Conservation (phyloP, 176 grass and related monocot genomes). For the Hsuehochloa calcarea region DNA sequence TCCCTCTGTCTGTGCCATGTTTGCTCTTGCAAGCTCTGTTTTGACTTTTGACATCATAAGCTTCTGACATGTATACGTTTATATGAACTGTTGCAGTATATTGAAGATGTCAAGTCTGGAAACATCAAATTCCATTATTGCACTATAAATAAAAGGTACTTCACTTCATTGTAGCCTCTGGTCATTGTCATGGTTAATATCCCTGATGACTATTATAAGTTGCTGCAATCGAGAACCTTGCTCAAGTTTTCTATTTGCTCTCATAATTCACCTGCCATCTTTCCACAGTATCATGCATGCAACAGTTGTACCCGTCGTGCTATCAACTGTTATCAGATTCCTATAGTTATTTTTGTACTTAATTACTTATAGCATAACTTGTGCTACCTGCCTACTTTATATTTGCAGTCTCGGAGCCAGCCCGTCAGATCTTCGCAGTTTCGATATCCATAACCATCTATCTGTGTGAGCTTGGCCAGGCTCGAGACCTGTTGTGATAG, state of each 20-base stretch:
- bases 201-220: not conserved
- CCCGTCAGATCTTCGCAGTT: constrained; percentile 76
- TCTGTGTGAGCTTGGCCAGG: constrained; percentile 42
- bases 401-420: constrained; percentile 72
- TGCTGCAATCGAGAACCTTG: not conserved
- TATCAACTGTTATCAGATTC: not conserved
- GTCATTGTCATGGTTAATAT: not conserved
- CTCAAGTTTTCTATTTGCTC: not conserved
- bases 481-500: not conserved
- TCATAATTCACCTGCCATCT: not conserved
- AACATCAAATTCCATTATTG: constrained; percentile 92
- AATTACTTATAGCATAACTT: not conserved
- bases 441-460: constrained; percentile 76
- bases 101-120: constrained; percentile 73
- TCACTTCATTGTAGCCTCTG: not conserved
- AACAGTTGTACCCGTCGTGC: not conserved
- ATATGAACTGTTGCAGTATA: constrained; percentile 66
- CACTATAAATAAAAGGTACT: constrained; percentile 95
- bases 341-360: not conserved
- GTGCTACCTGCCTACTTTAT: not conserved
- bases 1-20: not conserved
- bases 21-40: not conserved
- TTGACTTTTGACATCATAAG: not conserved
- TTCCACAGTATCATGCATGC: not conserved
- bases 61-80: constrained; percentile 4